phyloP scores from a whole-genome alignment of 1,284 basidiomycete genomes.

The Rhodotorula mucilaginosa region DNA sequence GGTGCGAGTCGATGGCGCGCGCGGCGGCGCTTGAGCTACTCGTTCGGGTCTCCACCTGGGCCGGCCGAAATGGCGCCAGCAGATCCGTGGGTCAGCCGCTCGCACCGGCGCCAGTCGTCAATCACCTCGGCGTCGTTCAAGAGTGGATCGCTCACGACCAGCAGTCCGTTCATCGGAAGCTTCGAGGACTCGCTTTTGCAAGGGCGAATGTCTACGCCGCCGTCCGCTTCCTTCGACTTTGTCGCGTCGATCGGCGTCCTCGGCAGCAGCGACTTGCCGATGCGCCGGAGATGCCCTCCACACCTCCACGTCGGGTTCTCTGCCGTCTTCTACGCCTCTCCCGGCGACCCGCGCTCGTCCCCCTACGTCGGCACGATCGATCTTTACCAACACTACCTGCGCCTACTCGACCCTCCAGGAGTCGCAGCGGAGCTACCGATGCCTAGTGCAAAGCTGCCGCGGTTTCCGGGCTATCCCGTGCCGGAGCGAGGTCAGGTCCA shows the following conservation, averaged over 20 bases:
- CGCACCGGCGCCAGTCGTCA: conserved; percentile 23
- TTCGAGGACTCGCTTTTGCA: conserved; percentile 50
- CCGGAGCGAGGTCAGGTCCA: conserved; percentile 55
- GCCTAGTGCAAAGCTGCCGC: conserved; percentile 34
- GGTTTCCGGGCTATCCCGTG: conserved; percentile 55
- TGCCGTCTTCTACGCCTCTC: conserved; percentile 47
- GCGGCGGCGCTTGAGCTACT: not conserved
- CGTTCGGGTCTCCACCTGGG: not conserved
- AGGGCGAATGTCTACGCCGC: conserved; percentile 48
- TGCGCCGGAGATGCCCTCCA: conserved; percentile 45
- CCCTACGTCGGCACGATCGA: conserved; percentile 51
- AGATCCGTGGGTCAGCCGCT: not conserved
- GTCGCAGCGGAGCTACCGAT: too few relatives aligned
- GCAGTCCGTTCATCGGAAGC: conserved; percentile 46
- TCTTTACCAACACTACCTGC: conserved; percentile 46
- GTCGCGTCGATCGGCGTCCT: conserved; percentile 49
- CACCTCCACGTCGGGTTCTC: conserved; percentile 48
- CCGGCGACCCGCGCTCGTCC: conserved; percentile 35
- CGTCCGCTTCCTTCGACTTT: conserved; percentile 47
- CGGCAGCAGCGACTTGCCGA: conserved; percentile 30
- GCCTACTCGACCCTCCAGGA: conserved; percentile 15
- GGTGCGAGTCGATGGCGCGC: not conserved
- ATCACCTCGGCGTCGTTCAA: conserved; percentile 8
- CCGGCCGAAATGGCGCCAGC: not conserved
- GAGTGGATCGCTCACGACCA: not conserved